Evolutionary conservation across 306 rosid species (phyloP), one percentile per base, ranked within the genome.

Genomic region (Medicago truncatula): DNA sequence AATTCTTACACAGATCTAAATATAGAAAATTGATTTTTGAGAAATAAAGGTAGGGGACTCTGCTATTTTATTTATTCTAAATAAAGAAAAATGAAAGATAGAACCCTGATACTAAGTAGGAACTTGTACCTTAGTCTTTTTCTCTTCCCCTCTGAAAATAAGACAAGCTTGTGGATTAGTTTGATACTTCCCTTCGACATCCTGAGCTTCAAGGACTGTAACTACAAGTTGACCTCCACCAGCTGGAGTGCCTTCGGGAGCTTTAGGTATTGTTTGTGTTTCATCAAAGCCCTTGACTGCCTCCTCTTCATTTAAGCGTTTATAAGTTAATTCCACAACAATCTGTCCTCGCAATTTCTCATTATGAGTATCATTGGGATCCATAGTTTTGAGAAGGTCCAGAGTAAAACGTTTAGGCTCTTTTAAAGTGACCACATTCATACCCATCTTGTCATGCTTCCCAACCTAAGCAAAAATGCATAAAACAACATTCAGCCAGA

Each of bases 361-460:
- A 43, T 88, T 91, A 73, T 86, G 89, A 74, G 16, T 38, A 76
- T 91, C 97, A 58, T 84, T 83, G 36, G 71, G 21, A 75, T 94
- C 89, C 90, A 85, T 73, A 64, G 60, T 88, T 83, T 94, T 94
- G 16, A 90, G 86, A 73, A 94, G 95, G 78, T 90, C 93, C 71
- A 90, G 91, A 53, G 92, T 86, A 72, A 87, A 53, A 60, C 76
- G 78, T 85, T 88, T 88, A 70, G 95, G 40, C 85, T 85, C 88
- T 86, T 87, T 91, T 84, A 94, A 13, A 71, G 88, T 84, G 71
- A 94, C 76, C 59, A 78, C 73, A 81, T 88, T 85, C 84, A 90
- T 87, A 58, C 97, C 97, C 98, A 94, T 91, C 85, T 83, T 94
- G 76, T 94, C 98, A 82, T 92, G 96, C 78, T 91, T 94, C 74